Base-by-base conservation (phyloP, 2,329 filamentous ascomycete genomes). In the Hypoxylon sp. region DNA sequence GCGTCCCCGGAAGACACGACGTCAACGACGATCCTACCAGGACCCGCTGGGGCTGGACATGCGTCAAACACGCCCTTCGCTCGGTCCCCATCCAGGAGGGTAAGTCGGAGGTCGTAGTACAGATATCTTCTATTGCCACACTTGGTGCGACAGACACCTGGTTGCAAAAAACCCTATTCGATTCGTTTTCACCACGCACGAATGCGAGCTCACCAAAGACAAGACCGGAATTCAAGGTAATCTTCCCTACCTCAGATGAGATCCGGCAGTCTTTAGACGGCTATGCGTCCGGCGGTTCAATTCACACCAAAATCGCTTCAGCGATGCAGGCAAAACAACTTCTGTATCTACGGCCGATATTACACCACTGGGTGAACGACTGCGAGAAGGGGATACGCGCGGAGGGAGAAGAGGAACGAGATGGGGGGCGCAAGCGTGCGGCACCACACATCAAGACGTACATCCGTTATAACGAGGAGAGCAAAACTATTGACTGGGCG, bases 361-460 rank as follows among this genome's bases (percentile, higher is more conserved):
- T 97, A 19, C 87, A 87, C 68, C 91, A 92, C 68, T 97, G 93
- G 93, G 87, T 87, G 3, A 87, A 90, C 41, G 87, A 91, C 65
- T 76, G 77, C 8, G 62, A 73, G 0, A 53, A 70, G 11, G 82
- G 80, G 15, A 70, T 67, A 28, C 56, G 77, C 78, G 7, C 13
- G 22, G 63, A 72, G 15, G 63, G 68, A 13, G 56, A 61, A 0
- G 24, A 43, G 1, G 52, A 75, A 1, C 73, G 72, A 5, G 82
- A 90, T 63, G 85, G 86, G 7, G 88, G 89, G 1, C 82, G 91
- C 56, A 81, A 86, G 49, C 83, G 87, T 28, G 93, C 92, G 17
- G 92, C 92, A 0, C 93, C 93, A 0, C 93, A 97, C 70, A 91
- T 97, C 74, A 97, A 97, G 76, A 97, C 93, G 0, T 97, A 95